Base-by-base conservation (phyloP, 2,329 filamentous ascomycete genomes). In the Neofusicoccum cordaticola region DNA sequence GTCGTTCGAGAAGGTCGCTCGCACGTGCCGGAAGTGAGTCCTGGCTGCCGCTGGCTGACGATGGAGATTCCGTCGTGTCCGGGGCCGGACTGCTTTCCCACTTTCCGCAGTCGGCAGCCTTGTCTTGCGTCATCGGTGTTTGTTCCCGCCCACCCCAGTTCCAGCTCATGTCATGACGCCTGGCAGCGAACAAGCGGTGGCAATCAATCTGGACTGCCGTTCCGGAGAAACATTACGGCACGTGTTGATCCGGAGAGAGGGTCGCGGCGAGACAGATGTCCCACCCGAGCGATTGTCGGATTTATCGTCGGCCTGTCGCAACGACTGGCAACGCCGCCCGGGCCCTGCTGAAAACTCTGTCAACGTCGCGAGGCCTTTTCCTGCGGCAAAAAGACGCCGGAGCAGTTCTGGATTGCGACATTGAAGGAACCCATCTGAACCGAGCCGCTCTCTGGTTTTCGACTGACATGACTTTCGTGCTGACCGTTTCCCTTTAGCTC, bases 1-100 rank as follows among this genome's bases (percentile, higher is more conserved):
- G 42, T 45, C 31, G 31, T 60, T 60, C 56, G 56, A 60, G 56
- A 60, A 60, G 41, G 41, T 27, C 56, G 17, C 13, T 19, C 53
- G 56, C 56, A 60, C 56, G 56, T 37, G 17, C 56, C 56, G n/a
- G 8, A 6, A 13, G n/a, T 5, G 15, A 34, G 27, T 22, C 39
- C 34, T 19, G 7, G 13, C 34, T 19, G 15, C 9, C 6, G 6
- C 12, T 8, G 1, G 22, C 19, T 22, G 22, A 31, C n/a, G n/a
- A 22, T 27, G 11, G 22, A 35, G 22, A 35, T 37, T 52, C 50
- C 34, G 50, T 37, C 34, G 31, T 39, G 37, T 15, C 27, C 50
- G 34, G 15, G n/a, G 15, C 9, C 31, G 47, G 47, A 8, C 4
- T 34, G 22, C 17, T n/a, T 51, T 52, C 12, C 31, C 34, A 22